Conservation (phyloP, 202 grass and related monocot species). For the Carex arenaria region DNA sequence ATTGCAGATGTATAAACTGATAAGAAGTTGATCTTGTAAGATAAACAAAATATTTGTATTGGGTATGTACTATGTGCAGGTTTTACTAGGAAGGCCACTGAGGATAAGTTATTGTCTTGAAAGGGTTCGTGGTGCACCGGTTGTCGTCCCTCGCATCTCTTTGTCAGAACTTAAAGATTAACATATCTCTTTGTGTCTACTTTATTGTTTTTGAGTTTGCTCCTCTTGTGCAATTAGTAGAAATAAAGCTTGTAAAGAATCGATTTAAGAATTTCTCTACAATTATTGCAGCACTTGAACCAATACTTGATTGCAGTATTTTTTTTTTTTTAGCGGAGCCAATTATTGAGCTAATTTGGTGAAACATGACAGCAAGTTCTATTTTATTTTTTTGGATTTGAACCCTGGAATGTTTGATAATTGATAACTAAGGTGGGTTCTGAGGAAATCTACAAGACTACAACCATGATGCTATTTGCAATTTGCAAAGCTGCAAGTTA, state of each 20-base stretch:
- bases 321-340: not conserved
- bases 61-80: slow-evolving; percentile 35
- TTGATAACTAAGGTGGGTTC: not conserved
- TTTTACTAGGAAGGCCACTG: slow-evolving; percentile 64
- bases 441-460: not conserved
- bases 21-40: not conserved
- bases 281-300: not conserved
- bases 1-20: not conserved
- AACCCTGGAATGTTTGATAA: not conserved
- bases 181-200: not conserved
- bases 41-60: slow-evolving; percentile 13
- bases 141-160: slow-evolving; percentile 65
- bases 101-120: slow-evolving; percentile 85
- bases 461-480: not conserved
- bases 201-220: not conserved
- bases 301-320: too few species aligned
- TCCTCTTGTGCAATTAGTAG: not conserved
- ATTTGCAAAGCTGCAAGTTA: not conserved
- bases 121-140: slow-evolving; percentile 52
- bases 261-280: not conserved
- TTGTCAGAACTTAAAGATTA: slow-evolving; percentile 20
- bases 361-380: not conserved
- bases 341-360: too few species aligned
- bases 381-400: not conserved
- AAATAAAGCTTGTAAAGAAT: not conserved